These are phyloP conservation scores for Xerocomus amazonicus DNA, from an alignment of 1,284 basidiomycete species.

Conservation along the genomic window DNA sequence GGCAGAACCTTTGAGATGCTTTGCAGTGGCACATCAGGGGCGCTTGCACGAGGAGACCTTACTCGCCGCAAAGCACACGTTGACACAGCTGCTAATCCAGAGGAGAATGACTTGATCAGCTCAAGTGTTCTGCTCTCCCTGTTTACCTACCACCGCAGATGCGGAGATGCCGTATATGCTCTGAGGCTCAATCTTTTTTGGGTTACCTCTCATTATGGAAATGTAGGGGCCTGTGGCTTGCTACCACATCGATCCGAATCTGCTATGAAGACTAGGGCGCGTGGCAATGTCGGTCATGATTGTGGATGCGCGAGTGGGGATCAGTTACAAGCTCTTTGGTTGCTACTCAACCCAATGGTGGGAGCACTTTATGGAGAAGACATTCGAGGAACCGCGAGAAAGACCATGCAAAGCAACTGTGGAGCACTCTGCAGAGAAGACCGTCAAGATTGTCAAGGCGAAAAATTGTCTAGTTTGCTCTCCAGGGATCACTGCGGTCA, in stretches of 20 bases:
- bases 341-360: constrained; percentile 14
- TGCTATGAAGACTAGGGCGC: background rate
- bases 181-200: constrained; percentile 9
- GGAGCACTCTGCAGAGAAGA: background rate
- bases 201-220: constrained; percentile 17
- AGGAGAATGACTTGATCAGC: constrained; percentile 17
- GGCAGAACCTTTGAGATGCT: constrained; percentile 16
- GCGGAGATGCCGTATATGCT: constrained; percentile 12
- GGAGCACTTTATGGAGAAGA: constrained; percentile 16
- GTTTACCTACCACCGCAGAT: constrained; percentile 18
- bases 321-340: background rate
- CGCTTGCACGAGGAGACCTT: constrained; percentile 7
- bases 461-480: constrained; percentile 9
- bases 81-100: constrained; percentile 18
- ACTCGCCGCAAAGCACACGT: constrained; percentile 17
- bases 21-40: constrained; percentile 13
- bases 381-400: constrained; percentile 8
- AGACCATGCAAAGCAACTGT: constrained; percentile 18
- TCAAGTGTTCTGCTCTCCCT: constrained; percentile 18
- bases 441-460: constrained; percentile 6
- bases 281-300: background rate
- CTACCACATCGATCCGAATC: too few species aligned
- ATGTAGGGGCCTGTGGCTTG: background rate
- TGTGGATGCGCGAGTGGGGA: constrained; percentile 2
- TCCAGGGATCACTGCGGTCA: constrained; percentile 5